Base-by-base conservation (phyloP, 2,329 filamentous ascomycete genomes). In the Metarhizium sp. region DNA sequence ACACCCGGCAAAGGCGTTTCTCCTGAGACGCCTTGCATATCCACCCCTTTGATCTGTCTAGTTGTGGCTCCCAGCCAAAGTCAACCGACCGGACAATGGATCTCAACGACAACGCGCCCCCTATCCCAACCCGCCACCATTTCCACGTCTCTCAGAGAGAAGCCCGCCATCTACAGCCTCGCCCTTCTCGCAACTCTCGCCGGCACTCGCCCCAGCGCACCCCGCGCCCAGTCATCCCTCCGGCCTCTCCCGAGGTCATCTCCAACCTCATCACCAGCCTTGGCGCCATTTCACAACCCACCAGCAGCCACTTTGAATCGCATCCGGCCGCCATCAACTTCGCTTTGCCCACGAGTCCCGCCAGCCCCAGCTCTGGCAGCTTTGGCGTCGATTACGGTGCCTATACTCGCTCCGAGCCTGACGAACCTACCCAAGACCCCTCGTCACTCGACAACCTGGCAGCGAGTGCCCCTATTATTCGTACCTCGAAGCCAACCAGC, bases 401-500 rank as follows among this genome's bases (percentile, higher is more conserved):
- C 57, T 86, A 82, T 68, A 74, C 78, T 51, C 73, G 78, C 50
- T 73, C 78, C 4, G 72, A 75, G 18, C 71, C 77, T 36, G 76
- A 77, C 53, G 75, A 81, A 18, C 64, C 77, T 13, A 65, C 74
- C 48, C 74, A 80, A 51, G 74, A 78, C 40, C 63, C 63, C 47
- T 62, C 74, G 6, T 74, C 78, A 11, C 70, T 85, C 60, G 78
- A 85, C 70, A 80, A 86, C 54, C 72, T 85, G 48, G 78, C 83
- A 34, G 82, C 83, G 25, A 74, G 75, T 50, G 74, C 90, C 13
- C 90, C 91, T 18, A 81, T 92, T 54, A 81, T 95, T 62, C 85
- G 87, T 60, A 95, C 92, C 36, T 82, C 90, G 36, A 92, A 92
- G 68, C 87, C 86, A 7, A 88, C 88, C 0, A 90, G 87, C 52